These are phyloP conservation scores for Mikania micrantha DNA, from an alignment of 129 eudicot species.

Conservation along the genomic window DNA sequence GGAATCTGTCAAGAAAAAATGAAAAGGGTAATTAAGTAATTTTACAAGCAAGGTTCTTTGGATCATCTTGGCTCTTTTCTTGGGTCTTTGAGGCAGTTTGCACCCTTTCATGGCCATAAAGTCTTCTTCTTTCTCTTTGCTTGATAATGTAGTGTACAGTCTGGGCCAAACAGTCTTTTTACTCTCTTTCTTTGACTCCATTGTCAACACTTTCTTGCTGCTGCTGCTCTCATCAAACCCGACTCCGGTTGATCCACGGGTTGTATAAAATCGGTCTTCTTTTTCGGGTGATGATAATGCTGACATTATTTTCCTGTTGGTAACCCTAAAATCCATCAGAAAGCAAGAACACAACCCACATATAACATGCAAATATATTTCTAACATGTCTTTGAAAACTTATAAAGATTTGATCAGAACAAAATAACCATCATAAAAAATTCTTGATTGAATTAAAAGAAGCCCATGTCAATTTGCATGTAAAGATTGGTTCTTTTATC, in stretches of 20 bases:
- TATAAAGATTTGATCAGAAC: not conserved
- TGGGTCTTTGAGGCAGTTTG: conserved; percentile 79
- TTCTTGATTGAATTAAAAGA: not conserved
- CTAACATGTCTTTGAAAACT: not conserved
- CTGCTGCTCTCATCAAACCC: conserved; percentile 48
- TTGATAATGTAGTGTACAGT: conserved; percentile 44
- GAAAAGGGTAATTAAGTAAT: conserved; percentile 13
- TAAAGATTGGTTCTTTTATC: not conserved
- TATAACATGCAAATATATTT: not conserved
- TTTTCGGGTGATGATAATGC: conserved; percentile 53
- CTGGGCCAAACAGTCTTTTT: conserved; percentile 65
- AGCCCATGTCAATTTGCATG: not conserved
- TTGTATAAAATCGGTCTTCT: conserved; percentile 67
- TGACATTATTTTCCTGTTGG: conserved; percentile 35
- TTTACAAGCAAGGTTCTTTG: conserved; percentile 70
- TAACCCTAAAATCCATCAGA: conserved; percentile 30
- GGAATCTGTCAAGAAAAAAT: not conserved
- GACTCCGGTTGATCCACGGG: conserved; percentile 49
- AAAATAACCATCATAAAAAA: not conserved
- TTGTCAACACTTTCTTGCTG: conserved; percentile 25
- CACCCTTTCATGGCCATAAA: conserved; percentile 85
- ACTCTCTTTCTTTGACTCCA: conserved; percentile 47
- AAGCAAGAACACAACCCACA: conserved; percentile 16
- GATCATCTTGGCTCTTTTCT: conserved; percentile 68
- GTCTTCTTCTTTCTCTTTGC: conserved; percentile 87